phyloP scores from a whole-genome alignment of 2,329 filamentous ascomycete genomes.

The Dendrostoma leiphaemia region DNA sequence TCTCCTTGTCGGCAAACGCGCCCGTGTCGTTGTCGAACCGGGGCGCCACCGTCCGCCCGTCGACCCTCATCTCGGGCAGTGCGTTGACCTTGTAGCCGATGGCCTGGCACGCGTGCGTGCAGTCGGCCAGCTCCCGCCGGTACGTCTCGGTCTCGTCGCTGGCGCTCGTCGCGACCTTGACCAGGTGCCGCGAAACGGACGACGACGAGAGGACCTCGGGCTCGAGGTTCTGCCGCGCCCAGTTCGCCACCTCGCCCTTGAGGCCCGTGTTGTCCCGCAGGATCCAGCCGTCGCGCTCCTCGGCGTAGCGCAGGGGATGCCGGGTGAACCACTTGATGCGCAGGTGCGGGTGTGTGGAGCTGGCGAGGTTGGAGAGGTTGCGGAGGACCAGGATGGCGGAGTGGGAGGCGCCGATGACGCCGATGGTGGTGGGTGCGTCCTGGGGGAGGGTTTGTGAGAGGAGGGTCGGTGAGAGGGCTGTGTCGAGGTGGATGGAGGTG shows the following conservation, averaged over 20 bases:
- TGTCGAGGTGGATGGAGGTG: conserved; percentile 46
- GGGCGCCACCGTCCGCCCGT: conserved; percentile 21
- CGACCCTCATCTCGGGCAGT: conserved; percentile 43
- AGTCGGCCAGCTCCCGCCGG: conserved; percentile 43
- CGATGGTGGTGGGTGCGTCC: conserved; percentile 41
- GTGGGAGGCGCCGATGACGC: conserved; percentile 61
- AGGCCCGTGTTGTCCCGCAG: conserved; percentile 64
- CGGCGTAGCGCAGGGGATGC: conserved; percentile 59
- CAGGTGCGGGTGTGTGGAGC: conserved; percentile 49
- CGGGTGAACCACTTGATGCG: conserved; percentile 62
- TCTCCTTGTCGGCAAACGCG: conserved; percentile 43
- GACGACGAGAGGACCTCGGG: conserved; percentile 44
- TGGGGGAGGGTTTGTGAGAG: conserved; percentile 33
- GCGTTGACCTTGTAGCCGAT: conserved; percentile 55
- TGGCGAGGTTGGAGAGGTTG: conserved; percentile 55
- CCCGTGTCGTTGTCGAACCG: conserved; percentile 37
- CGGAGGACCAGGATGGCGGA: conserved; percentile 61
- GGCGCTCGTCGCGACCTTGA: conserved; percentile 42
- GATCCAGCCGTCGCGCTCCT: conserved; percentile 62
- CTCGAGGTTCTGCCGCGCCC: conserved; percentile 58
- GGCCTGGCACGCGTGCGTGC: conserved; percentile 55
- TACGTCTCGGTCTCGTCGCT: conserved; percentile 45
- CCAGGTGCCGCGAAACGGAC: conserved; percentile 43
- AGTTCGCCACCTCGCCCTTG: conserved; percentile 59
- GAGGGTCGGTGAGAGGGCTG: conserved; percentile 51